phyloP scores from a whole-genome alignment of 495 filamentous ascomycete species.

The Zalerion maritima region DNA sequence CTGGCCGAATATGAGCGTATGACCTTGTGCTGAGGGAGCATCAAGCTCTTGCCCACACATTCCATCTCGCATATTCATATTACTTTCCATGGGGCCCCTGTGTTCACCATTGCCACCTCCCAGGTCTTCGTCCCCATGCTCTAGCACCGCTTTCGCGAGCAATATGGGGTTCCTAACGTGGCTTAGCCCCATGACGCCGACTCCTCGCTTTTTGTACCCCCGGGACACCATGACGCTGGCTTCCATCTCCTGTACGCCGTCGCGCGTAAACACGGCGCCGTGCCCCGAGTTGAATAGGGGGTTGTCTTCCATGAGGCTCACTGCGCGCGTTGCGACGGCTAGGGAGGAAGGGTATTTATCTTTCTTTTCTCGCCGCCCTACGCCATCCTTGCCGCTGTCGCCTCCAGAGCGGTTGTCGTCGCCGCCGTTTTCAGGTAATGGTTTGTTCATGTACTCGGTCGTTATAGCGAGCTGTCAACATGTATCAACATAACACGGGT shows the following conservation, averaged over 20 bases:
- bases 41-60: slow-evolving; percentile 18
- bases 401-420: slow-evolving; percentile 1
- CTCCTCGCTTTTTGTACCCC: slow-evolving; percentile 59
- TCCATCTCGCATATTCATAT: too few species aligned
- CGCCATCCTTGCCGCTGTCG: not conserved
- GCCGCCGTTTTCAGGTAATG: slow-evolving; percentile 2
- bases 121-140: slow-evolving; percentile 41
- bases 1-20: slow-evolving; percentile 51
- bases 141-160: slow-evolving; percentile 56
- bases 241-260: slow-evolving; percentile 75
- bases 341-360: slow-evolving; percentile 45
- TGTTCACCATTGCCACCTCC: slow-evolving; percentile 17
- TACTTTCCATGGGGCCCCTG: slow-evolving; percentile 7
- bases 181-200: slow-evolving; percentile 56
- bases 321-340: slow-evolving; percentile 60
- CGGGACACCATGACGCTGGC: slow-evolving; percentile 77
- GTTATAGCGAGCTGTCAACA: too few species aligned
- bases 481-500: too few species aligned
- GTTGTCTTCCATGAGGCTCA: slow-evolving; percentile 63
- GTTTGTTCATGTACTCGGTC: slow-evolving; percentile 22
- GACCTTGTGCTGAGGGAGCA: slow-evolving; percentile 39
- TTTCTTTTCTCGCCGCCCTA: too few species aligned
- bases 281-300: slow-evolving; percentile 75
- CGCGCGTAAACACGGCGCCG: slow-evolving; percentile 74
- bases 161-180: slow-evolving; percentile 66